Base-by-base conservation (phyloP, 1,284 basidiomycete genomes). In the Ganoderma boninense region DNA sequence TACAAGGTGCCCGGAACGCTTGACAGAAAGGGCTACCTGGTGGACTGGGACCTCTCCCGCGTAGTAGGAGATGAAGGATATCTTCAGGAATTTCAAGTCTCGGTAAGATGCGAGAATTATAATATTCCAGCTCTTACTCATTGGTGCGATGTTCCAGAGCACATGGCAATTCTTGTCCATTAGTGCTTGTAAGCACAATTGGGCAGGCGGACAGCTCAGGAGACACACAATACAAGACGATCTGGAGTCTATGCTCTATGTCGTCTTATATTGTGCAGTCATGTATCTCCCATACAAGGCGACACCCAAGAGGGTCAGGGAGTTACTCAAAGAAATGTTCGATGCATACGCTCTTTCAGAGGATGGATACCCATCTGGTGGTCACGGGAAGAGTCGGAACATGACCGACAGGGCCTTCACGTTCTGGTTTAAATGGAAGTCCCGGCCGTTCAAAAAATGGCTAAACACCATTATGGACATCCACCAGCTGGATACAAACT, bases 1-100 rank as follows among this genome's bases (percentile, higher is more conserved):
- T 57, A 57, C 16, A 57, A 57, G 54, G 26, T 2, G 42, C 62
- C 43, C 35, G 52, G 23, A 44, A 35, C 14, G n/a, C 20, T 6
- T 11, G 10, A 23, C 6, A 44, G 62, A 14, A 52, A n/a, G 23
- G 67, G 63, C 16, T 70, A 62, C 44, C 60, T 73, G 16, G 68
- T 73, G 4, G 72, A 73, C 35, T 73, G 72, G 72, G 68, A 65
- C 14, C 38, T 18, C 61, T 64, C 13, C 16, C 49, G 49, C n/a
- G 49, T 1, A 0, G 49, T 13, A 0, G 49, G 18, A n/a, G n/a
- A 23, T 4, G 13, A 4, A 57, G n/a, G n/a, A 57, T 29, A 54
- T 43, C 18, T 65, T 29, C 44, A 67, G 4, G 46, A 52, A 0
- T 35, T 29, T 18, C 42, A 16, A 46, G 65, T 20, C n/a, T 63